Conservation (phyloP, 148 eudicot genomes). For the Selenicereus undatus region DNA sequence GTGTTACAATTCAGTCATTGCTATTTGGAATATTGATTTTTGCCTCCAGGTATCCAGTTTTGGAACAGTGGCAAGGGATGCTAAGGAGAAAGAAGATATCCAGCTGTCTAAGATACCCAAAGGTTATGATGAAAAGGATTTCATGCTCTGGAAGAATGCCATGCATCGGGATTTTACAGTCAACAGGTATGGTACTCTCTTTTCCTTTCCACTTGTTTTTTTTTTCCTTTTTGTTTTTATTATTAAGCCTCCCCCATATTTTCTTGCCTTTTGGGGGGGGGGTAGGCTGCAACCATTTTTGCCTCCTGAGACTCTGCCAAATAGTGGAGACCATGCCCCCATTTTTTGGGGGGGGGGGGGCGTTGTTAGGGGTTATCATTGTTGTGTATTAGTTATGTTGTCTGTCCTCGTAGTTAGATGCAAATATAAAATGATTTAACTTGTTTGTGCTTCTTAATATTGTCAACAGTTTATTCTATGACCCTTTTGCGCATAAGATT, state of each 20-base stretch:
- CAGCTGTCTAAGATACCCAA: constrained; percentile 30
- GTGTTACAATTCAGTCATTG: background rate
- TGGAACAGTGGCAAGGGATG: constrained; percentile 43
- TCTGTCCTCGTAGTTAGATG: constrained; percentile 2
- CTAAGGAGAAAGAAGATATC: constrained; percentile 29
- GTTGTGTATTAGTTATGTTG: background rate
- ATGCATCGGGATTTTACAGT: constrained; percentile 82
- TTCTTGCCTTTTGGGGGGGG: constrained; percentile 2
- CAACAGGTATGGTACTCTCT: constrained; percentile 54
- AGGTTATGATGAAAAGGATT: constrained; percentile 52
- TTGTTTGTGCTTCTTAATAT: constrained; percentile 10
- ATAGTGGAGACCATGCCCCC: background rate
- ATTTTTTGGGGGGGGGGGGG: too few species aligned
- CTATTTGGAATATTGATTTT: background rate
- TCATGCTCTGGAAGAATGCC: constrained; percentile 58
- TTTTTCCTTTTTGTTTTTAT: background rate
- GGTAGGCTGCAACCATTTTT: background rate
- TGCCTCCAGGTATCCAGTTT: constrained; percentile 82
- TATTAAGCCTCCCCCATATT: background rate
- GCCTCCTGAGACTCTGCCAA: background rate
- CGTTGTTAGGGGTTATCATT: background rate
- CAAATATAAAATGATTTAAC: constrained; percentile 4
- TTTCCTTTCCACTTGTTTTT: background rate
- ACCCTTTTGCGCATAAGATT: constrained; percentile 59
- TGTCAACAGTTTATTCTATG: constrained; percentile 71